A percentile compares a stretch with the other conserved stretches of the same genome.
Conservation (phyloP, 768 basidiomycete genomes). For the Rhodotorula graminis region DNA sequence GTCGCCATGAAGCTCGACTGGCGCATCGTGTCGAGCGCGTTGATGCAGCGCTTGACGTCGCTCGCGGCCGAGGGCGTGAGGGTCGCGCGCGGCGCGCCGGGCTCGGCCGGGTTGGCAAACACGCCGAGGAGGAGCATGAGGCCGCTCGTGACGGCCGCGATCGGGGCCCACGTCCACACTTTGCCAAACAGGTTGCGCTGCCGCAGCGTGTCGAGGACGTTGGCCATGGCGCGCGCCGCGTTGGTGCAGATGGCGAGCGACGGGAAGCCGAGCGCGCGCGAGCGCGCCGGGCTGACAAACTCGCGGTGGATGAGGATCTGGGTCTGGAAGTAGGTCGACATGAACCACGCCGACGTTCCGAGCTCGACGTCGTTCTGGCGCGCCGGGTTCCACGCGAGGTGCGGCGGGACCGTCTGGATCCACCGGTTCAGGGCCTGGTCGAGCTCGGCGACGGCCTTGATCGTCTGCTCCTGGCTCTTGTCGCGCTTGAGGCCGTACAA, state of each 20-base stretch:
- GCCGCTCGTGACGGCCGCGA: constrained; percentile 51
- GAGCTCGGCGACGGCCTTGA: constrained; percentile 11
- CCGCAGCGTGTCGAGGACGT: constrained; percentile 61
- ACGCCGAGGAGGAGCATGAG: constrained; percentile 63
- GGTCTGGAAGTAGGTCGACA: constrained; percentile 58
- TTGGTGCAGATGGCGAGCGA: constrained; percentile 77
- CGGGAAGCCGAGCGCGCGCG: constrained; percentile 50
- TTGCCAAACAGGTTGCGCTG: constrained; percentile 45
- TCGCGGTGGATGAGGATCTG: constrained; percentile 60
- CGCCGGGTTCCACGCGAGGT: constrained; percentile 50
- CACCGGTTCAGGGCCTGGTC: constrained; percentile 27
- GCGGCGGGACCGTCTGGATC: constrained; percentile 30
- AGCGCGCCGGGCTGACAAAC: constrained; percentile 54
- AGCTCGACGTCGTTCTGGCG: constrained; percentile 55
- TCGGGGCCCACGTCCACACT: constrained; percentile 10
- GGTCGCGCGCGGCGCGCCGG: constrained; percentile 42
- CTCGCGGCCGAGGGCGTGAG: constrained; percentile 53
- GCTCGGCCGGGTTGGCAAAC: constrained; percentile 53
- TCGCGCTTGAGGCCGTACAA: constrained; percentile 11
- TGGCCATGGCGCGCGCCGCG: constrained; percentile 67
- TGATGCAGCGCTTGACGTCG: constrained; percentile 60
- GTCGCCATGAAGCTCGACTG: constrained; percentile 16
- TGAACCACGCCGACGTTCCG: constrained; percentile 59
- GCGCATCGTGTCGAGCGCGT: constrained; percentile 52
- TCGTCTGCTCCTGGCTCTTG: constrained; percentile 3